These are phyloP conservation scores for Mucor velutinosus DNA, from an alignment of 371 early-diverging fungal genomes.

Conservation along the genomic window DNA sequence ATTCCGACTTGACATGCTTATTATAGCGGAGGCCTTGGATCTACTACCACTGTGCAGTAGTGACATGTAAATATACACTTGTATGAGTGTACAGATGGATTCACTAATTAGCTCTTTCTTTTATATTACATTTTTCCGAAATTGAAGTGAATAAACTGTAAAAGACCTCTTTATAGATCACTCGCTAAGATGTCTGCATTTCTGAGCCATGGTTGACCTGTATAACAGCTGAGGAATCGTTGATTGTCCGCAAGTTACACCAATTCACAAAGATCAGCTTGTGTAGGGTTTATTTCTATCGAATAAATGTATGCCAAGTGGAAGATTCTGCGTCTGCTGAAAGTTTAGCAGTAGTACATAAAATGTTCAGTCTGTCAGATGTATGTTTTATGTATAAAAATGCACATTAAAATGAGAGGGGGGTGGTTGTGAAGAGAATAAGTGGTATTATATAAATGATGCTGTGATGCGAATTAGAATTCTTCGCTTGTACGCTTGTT, in stretches of 20 bases:
- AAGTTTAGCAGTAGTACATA: background rate
- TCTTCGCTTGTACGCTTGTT: constrained; percentile 54
- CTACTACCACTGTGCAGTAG: too few species aligned
- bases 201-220: background rate
- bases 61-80: too few species aligned
- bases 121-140: too few species aligned
- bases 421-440: background rate
- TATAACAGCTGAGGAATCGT: too few species aligned
- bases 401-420: background rate
- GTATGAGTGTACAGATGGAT: too few species aligned
- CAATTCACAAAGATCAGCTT: background rate
- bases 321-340: background rate
- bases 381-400: background rate
- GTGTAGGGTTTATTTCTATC: background rate
- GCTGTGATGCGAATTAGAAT: background rate
- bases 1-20: too few species aligned
- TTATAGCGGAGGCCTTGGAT: too few species aligned
- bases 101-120: too few species aligned
- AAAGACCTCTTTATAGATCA: too few species aligned
- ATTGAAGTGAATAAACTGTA: too few species aligned
- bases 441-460: background rate
- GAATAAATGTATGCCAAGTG: background rate
- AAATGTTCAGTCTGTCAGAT: background rate
- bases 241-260: too few species aligned
- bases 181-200: too few species aligned